Evolutionary conservation across 192 early-diverging fungal genomes (phyloP), one percentile per base, ranked within the genome.

Genomic region (Entomortierella lignicola): DNA sequence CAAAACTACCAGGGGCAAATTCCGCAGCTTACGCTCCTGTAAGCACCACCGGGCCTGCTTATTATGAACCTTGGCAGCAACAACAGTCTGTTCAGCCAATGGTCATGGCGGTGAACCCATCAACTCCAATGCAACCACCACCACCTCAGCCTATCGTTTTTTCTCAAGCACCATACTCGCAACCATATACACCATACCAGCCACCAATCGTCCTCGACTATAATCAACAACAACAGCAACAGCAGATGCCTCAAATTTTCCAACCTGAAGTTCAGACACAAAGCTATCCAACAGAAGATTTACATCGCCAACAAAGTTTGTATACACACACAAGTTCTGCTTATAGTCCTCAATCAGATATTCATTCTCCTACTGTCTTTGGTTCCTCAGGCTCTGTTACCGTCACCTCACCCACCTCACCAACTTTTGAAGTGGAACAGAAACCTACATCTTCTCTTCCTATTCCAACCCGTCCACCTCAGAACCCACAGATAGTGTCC

Each of bases 201-300:
- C 64, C 64, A 10, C 64, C 64, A n/a, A 44, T 66, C 47, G 23
- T 66, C 11, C 64, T 56, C 17, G 64, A 66, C 41, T 31, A 29
- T 8, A 13, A n/a, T 12, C 64, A 66, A 12, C 54, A 55, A 13
- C 64, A 66, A 26, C 61, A 63, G n/a, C 54, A 55, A 13, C 64
- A 66, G 41, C 61, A 63, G n/a, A 37, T 10, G 10, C 39, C 64
- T 5, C 54, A 42, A 18, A 31, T 66, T 34, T 66, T 55, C 41
- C 52, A 39, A 15, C 11, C 54, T 1, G 32, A 32, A 1, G 18
- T 23, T 30, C 59, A 42, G 10, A 17, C 20, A 2, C 7, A 44
- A 3, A n/a, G 23, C 15, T 8, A 60, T n/a, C n/a, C 43, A 15
- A 4, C 44, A 15, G 44, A 15, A 2, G 44, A 47, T 20, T 15